phyloP scores from a whole-genome alignment of 192 early-diverging fungal species.

The Backusella macrospora region DNA sequence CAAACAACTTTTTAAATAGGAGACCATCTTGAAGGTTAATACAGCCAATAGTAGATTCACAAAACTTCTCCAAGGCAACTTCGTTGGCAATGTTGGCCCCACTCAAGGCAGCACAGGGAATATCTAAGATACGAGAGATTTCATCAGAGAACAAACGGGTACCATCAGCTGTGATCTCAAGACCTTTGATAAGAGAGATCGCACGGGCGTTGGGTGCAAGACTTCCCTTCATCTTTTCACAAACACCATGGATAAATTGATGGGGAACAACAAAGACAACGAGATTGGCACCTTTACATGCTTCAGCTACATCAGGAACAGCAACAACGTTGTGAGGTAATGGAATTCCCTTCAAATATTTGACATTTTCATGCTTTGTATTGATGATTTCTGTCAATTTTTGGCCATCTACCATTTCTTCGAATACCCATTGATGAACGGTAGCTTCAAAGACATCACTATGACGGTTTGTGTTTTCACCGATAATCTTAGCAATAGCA shows the following conservation, averaged over 20 bases:
- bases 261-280: slow-evolving; percentile 95
- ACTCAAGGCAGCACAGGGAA: slow-evolving; percentile 83
- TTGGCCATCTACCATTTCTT: slow-evolving; percentile 82
- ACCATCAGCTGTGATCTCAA: slow-evolving; percentile 76
- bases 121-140: slow-evolving; percentile 77
- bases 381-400: slow-evolving; percentile 96
- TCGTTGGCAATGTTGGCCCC: slow-evolving; percentile 99
- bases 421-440: slow-evolving; percentile 96
- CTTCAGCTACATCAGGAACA: slow-evolving; percentile 76
- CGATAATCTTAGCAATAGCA: slow-evolving; percentile 91
- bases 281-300: slow-evolving; percentile 83
- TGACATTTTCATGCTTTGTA: slow-evolving; percentile 88
- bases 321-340: slow-evolving; percentile 89
- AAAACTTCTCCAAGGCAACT: slow-evolving; percentile 92
- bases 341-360: slow-evolving; percentile 84
- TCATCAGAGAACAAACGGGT: slow-evolving; percentile 80
- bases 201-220: slow-evolving; percentile 76
- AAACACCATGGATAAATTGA: slow-evolving; percentile 87
- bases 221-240: slow-evolving; percentile 79
- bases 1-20: slow-evolving; percentile 79
- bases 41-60: slow-evolving; percentile 94
- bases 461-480: slow-evolving; percentile 69
- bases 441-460: slow-evolving; percentile 72
- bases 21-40: slow-evolving; percentile 68
- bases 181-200: slow-evolving; percentile 90